Base-by-base conservation (phyloP, 257 asterid genomes). In the Solanum habrochaites region DNA sequence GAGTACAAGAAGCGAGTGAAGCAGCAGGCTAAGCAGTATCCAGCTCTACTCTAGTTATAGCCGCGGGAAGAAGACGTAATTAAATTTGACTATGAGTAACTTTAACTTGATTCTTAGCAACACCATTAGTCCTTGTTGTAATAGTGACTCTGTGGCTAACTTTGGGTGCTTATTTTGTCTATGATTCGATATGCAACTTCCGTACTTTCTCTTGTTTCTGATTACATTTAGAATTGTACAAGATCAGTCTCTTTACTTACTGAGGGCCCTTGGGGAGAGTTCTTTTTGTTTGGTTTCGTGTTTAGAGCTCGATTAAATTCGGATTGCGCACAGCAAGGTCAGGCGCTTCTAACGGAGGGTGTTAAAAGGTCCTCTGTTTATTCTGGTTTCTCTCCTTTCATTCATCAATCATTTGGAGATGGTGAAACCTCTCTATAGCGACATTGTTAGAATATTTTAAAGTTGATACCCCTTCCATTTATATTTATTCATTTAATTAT, bases 1-100 rank as follows among this genome's bases (percentile, higher is more conserved):
- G 93, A 86, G 82, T 91, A 89, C 88, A 88, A 70, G 88, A 91
- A 62, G 88, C 90, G 87, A 90, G 93, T 91, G 85, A 83, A 85
- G 86, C 92, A 86, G 88, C 92, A 91, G 86, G 89, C 89, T 60
- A 91, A 88, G 88, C 93, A 66, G 60, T 89, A 87, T 83, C 91
- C 92, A 39, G 39, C 86, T 32, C 73, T 87, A 16, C 73, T 91
- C 47, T 91, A 80, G 85, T 86, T 60, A 20, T 80, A 58, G 27
- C 83, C 31, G 39, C 40, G 29, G 42, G 45, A 64, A 18, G 77
- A 42, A 3, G n/a, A 3, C 13, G 69, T 56, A 16, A 66, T 64
- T 64, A 77, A 43, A 77, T 8, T 43, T 43, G 64, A 25, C 64
- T 25, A 4, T 25, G 16, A 29, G 64, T 5, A 77, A 43, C 25